Evolutionary conservation across 2,329 filamentous ascomycete species (phyloP).

Genomic region (Ophiocordyceps unilateralis): DNA sequence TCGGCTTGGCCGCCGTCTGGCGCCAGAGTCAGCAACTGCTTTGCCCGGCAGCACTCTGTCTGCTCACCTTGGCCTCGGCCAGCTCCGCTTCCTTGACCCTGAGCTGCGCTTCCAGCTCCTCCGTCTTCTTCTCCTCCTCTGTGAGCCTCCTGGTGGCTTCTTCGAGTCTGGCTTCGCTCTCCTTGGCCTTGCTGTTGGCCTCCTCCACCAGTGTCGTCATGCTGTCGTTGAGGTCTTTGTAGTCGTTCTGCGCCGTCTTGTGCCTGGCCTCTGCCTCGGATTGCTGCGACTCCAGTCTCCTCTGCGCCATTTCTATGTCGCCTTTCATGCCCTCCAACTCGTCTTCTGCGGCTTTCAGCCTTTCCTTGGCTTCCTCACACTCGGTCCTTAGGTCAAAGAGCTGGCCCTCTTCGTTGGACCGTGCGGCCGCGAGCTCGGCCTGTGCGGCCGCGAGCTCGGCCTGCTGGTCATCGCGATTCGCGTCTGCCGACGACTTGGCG

Average conservation of each 20-base stretch:
- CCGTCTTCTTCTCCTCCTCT: constrained; percentile 28
- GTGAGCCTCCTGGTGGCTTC: constrained; percentile 26
- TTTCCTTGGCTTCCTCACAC: constrained; percentile 10
- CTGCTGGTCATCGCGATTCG: constrained; percentile 17
- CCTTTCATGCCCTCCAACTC: constrained; percentile 11
- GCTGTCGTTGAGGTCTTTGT: constrained; percentile 45
- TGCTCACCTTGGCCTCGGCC: constrained; percentile 38
- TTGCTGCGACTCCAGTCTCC: constrained; percentile 35
- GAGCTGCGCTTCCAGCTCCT: constrained; percentile 34
- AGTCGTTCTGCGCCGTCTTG: constrained; percentile 41
- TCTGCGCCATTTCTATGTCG: constrained; percentile 29
- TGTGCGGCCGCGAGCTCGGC: constrained; percentile 17
- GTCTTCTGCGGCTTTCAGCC: constrained; percentile 2
- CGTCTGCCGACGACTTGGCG: constrained; percentile 17
- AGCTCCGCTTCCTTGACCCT: constrained; percentile 49
- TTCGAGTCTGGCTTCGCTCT: constrained; percentile 30
- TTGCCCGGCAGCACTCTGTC: background rate
- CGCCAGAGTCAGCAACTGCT: background rate
- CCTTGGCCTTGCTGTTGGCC: constrained; percentile 34
- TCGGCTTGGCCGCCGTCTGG: constrained; percentile 19
- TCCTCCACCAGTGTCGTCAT: constrained; percentile 44
- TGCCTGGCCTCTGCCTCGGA: constrained; percentile 31
- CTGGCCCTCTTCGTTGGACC: constrained; percentile 8
- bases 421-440: constrained; percentile 16
- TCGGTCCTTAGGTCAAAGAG: no score